phyloP scores from a whole-genome alignment of 768 basidiomycete genomes.

The Auricularia sp. region DNA sequence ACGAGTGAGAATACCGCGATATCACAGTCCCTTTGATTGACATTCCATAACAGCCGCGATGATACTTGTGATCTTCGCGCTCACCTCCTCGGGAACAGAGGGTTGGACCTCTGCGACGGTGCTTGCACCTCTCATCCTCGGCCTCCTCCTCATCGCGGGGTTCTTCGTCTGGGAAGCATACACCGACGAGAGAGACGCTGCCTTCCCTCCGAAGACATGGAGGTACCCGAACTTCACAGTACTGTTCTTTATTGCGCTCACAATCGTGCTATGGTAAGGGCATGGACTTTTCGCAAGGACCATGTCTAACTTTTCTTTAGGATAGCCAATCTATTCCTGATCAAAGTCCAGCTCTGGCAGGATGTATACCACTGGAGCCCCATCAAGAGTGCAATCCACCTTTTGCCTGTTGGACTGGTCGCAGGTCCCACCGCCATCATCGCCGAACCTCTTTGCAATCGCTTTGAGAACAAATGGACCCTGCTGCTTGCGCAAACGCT shows the following conservation, averaged over 20 bases:
- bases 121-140: slow-evolving; percentile 35
- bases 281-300: neutral
- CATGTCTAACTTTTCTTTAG: neutral
- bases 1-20: slow-evolving; percentile 13
- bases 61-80: slow-evolving; percentile 31
- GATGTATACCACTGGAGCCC: slow-evolving; percentile 4
- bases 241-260: neutral
- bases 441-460: slow-evolving; percentile 23
- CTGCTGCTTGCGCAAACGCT: slow-evolving; percentile 33
- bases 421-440: slow-evolving; percentile 26
- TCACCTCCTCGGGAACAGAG: slow-evolving; percentile 25
- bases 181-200: slow-evolving; percentile 31
- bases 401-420: slow-evolving; percentile 26
- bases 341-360: slow-evolving; percentile 5
- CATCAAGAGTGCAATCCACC: slow-evolving; percentile 8
- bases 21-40: neutral
- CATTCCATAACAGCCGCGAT: slow-evolving; percentile 19
- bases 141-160: slow-evolving; percentile 26
- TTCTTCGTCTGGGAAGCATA: slow-evolving; percentile 45
- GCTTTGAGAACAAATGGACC: slow-evolving; percentile 28
- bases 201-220: slow-evolving; percentile 14
- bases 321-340: slow-evolving; percentile 1
- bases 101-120: slow-evolving; percentile 42
- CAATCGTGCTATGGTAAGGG: neutral
- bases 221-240: neutral